A percentile compares a stretch with the other conserved stretches of the same genome.
Evolutionary conservation across 306 rosid genomes (phyloP).

Genomic region (Acmispon strigosus): DNA sequence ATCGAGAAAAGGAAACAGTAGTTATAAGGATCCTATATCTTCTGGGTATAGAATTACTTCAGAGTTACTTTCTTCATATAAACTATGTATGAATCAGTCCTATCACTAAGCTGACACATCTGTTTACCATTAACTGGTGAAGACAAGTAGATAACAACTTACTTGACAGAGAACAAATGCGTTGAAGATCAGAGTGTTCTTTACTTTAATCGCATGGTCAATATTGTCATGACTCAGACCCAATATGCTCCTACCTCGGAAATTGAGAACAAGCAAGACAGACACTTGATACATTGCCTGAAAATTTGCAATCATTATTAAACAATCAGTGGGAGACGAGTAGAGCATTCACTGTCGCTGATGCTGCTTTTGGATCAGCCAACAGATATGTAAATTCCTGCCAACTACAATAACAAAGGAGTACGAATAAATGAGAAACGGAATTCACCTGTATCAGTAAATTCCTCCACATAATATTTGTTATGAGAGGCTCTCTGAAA

Average conservation of each 20-base stretch:
- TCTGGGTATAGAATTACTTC: background rate
- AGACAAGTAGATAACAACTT: conserved; percentile 27
- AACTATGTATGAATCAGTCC: background rate
- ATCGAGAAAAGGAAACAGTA: background rate
- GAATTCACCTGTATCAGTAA: conserved; percentile 76
- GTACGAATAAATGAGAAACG: conserved; percentile 5
- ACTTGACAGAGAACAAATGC: conserved; percentile 94
- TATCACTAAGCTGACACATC: background rate
- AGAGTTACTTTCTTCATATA: background rate
- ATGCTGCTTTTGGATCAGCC: background rate
- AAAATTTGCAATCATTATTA: conserved; percentile 13
- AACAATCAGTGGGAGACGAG: background rate
- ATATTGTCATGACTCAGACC: conserved; percentile 23
- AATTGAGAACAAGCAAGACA: conserved; percentile 78
- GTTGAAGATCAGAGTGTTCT: conserved; percentile 91
- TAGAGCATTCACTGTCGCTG: background rate
- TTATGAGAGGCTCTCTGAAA: conserved; percentile 90
- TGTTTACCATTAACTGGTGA: background rate
- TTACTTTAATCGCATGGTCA: conserved; percentile 44
- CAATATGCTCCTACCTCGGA: conserved; percentile 62
- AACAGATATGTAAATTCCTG: background rate
- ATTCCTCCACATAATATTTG: conserved; percentile 97
- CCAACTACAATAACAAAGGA: background rate
- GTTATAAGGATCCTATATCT: background rate
- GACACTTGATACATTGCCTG: conserved; percentile 88